Percentiles rank a stretch among this genome's conserved stretches.
Conservation (phyloP, 2,329 filamentous ascomycete species). For the Pleochaeta shiraiana region DNA sequence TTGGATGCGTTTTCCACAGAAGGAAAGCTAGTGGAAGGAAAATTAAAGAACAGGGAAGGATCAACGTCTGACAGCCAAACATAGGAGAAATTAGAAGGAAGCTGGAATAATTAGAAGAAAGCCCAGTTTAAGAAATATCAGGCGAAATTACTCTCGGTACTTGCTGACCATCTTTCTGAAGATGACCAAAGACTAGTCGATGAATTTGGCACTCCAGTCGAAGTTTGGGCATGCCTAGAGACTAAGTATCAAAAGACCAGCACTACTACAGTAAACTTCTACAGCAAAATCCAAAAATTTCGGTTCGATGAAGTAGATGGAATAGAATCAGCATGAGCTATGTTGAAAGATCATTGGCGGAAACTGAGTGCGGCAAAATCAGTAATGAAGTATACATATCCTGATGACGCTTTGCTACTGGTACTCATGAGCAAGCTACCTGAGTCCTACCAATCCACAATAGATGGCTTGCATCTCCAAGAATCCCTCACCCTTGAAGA, state of each 20-base stretch:
- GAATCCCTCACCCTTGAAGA: background rate
- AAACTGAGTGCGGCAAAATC: slow-evolving; percentile 2
- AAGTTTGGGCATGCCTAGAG: background rate
- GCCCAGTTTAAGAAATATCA: background rate
- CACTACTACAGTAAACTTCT: background rate
- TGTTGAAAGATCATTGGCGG: background rate
- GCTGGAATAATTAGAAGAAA: background rate
- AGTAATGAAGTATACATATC: background rate
- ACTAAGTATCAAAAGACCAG: slow-evolving; percentile 3
- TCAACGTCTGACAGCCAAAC: background rate
- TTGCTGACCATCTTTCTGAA: background rate
- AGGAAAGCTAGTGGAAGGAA: background rate
- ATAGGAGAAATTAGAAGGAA: background rate
- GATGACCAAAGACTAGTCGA: slow-evolving; percentile 1
- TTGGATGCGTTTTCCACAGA: background rate
- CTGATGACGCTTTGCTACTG: background rate
- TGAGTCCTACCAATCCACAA: background rate
- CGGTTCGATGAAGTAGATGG: background rate
- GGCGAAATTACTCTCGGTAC: background rate
- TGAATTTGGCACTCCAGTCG: background rate
- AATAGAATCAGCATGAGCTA: background rate
- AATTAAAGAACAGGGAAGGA: background rate
- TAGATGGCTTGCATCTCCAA: slow-evolving; percentile 4
- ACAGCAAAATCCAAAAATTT: slow-evolving; percentile 3
- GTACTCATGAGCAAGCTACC: slow-evolving; percentile 2